These are phyloP conservation scores for Citrus unshiu DNA, from an alignment of 345 rosid genomes.

Conservation along the genomic window DNA sequence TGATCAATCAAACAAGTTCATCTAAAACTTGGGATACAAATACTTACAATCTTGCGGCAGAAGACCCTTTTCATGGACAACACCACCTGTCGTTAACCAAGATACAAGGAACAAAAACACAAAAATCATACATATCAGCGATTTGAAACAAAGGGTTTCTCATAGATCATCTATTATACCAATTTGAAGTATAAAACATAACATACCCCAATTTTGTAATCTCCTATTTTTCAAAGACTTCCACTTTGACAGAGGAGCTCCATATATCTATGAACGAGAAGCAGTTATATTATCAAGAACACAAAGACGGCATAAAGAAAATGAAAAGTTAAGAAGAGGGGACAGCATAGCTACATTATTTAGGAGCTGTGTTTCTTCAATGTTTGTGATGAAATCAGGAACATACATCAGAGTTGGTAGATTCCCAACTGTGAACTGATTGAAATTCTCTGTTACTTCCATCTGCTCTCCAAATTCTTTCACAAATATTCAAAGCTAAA, in stretches of 20 bases:
- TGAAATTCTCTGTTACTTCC: constrained; percentile 29
- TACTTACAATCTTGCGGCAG: constrained; percentile 84
- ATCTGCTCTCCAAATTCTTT: constrained; percentile 6
- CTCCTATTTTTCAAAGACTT: constrained; percentile 81
- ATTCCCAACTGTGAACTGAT: constrained; percentile 49
- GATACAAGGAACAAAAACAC: neutral
- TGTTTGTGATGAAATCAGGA: constrained; percentile 56
- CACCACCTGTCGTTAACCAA: constrained; percentile 62
- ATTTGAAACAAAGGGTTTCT: neutral
- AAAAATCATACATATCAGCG: neutral
- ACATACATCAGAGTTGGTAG: constrained; percentile 62
- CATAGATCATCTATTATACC: neutral
- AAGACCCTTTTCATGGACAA: constrained; percentile 96
- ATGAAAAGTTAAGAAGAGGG: neutral
- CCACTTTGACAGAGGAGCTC: constrained; percentile 77
- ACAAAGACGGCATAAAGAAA: neutral
- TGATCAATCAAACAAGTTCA: neutral
- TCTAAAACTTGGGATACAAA: neutral
- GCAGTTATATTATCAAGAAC: neutral
- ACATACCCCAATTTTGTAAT: constrained; percentile 87
- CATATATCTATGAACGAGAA: constrained; percentile 44
- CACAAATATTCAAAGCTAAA: neutral
- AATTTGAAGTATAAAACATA: neutral
- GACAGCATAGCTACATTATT: constrained; percentile 33
- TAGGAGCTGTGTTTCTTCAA: constrained; percentile 56